Conservation (phyloP, 305 asterid species). For the Rubia balearica region DNA sequence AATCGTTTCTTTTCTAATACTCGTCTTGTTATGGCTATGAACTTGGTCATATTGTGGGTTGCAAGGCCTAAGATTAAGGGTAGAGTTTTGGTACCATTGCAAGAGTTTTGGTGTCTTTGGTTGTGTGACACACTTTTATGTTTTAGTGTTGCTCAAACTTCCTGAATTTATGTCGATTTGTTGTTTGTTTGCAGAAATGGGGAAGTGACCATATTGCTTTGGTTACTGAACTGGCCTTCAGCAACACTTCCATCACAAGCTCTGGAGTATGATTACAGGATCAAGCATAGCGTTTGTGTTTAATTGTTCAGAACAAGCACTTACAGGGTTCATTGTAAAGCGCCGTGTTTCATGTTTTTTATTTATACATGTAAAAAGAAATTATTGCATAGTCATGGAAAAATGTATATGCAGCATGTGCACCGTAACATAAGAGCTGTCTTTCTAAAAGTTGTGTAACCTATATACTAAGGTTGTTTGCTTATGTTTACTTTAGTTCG, state of each 20-base stretch:
- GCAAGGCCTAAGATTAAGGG: no score
- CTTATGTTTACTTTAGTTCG: no score
- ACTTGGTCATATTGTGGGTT: no score
- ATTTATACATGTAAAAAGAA: neutral
- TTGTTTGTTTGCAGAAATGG: conserved; percentile 70
- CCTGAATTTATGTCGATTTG: neutral
- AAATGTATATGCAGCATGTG: neutral
- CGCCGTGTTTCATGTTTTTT: neutral
- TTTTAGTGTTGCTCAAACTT: neutral
- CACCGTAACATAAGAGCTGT: neutral
- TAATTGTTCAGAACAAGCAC: neutral
- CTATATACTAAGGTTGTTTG: neutral
- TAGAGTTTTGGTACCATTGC: neutral
- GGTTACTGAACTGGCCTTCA: conserved; percentile 79
- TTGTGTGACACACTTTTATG: neutral
- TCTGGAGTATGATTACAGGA: conserved; percentile 11
- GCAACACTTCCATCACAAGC: conserved; percentile 25
- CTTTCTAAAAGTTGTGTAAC: no score
- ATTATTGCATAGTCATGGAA: neutral
- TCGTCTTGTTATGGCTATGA: no score
- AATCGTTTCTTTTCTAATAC: no score
- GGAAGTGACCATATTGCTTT: conserved; percentile 97
- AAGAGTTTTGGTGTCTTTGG: neutral
- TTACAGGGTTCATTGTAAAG: neutral
- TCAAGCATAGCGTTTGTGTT: neutral